These are phyloP conservation scores for Alternaria longipes DNA, from an alignment of 2,329 filamentous ascomycete genomes.

Conservation along the genomic window DNA sequence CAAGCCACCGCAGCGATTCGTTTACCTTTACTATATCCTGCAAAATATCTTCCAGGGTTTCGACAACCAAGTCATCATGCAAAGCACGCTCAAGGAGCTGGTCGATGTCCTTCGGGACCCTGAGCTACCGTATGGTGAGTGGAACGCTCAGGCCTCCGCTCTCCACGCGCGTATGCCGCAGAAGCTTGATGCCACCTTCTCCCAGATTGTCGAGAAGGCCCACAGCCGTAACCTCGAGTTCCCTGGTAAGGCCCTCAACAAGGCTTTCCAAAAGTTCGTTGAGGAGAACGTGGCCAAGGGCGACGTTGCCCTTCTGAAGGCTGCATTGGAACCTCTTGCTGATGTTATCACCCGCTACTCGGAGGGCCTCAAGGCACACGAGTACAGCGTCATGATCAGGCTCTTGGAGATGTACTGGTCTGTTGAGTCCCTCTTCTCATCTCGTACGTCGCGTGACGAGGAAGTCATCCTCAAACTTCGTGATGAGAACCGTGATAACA, in stretches of 20 bases:
- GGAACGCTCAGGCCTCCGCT: conserved; percentile 93
- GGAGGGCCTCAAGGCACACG: conserved; percentile 89
- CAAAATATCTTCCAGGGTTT: conserved; percentile 90
- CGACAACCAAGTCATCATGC: conserved; percentile 98
- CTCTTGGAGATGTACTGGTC: conserved; percentile 84
- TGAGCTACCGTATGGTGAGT: conserved; percentile 94
- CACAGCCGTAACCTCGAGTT: conserved; percentile 84
- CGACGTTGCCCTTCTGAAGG: conserved; percentile 78
- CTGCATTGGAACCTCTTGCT: conserved; percentile 77
- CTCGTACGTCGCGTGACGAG: conserved; percentile 85
- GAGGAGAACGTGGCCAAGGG: conserved; percentile 80
- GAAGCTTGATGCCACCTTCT: conserved; percentile 84
- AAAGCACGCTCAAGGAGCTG: conserved; percentile 81
- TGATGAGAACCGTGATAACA: conserved; percentile 95
- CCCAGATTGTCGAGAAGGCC: conserved; percentile 85
- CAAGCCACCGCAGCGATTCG: conserved; percentile 91
- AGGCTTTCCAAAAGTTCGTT: conserved; percentile 86
- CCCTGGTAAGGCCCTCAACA: conserved; percentile 85
- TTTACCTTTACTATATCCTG: conserved; percentile 78
- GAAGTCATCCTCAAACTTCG: conserved; percentile 92
- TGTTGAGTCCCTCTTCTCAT: conserved; percentile 88
- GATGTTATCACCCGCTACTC: conserved; percentile 81
- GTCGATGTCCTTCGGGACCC: conserved; percentile 89
- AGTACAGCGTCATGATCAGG: conserved; percentile 81
- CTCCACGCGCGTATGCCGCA: conserved; percentile 97